Percentiles rank a stretch among this genome's conserved stretches.
These are phyloP conservation scores for Ilyonectria mors-panacis DNA, from an alignment of 2,329 filamentous ascomycete species.

Conservation along the genomic window DNA sequence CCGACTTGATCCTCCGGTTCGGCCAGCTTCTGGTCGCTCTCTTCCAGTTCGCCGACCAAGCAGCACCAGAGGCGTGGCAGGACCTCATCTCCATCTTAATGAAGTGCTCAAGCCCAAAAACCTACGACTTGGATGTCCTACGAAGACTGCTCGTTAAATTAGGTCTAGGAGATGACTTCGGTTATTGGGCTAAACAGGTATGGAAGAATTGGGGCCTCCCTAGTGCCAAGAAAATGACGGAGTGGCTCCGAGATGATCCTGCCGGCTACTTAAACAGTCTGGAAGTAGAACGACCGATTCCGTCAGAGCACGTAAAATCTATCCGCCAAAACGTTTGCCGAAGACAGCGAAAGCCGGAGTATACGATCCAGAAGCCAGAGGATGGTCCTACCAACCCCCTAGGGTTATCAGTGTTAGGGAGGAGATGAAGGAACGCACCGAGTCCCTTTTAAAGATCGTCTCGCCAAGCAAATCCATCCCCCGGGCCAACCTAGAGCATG, in stretches of 20 bases:
- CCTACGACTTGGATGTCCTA: conserved; percentile 24
- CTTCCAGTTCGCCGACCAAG: conserved; percentile 40
- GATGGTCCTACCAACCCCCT: not conserved
- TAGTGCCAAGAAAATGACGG: not conserved
- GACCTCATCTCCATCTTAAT: conserved; percentile 15
- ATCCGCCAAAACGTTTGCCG: not conserved
- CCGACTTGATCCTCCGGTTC: conserved; percentile 38
- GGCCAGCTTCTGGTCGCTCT: conserved; percentile 37
- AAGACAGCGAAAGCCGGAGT: not conserved
- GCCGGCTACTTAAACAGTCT: not conserved
- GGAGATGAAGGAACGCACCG: not conserved
- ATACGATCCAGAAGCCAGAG: not conserved
- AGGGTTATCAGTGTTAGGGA: not conserved
- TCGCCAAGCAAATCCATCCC: not conserved
- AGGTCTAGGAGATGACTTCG: conserved; percentile 26
- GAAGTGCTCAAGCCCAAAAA: not conserved
- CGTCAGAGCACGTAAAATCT: not conserved
- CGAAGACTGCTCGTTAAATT: conserved; percentile 31
- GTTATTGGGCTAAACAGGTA: conserved; percentile 27
- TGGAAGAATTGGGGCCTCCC: not conserved
- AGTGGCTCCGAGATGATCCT: not conserved
- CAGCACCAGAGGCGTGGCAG: conserved; percentile 30
- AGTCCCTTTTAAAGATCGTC: not conserved
- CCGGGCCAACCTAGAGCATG: not conserved
- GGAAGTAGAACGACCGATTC: not conserved